phyloP scores from a whole-genome alignment of 2,329 filamentous ascomycete species.

The Mycosphaerella arachidis region DNA sequence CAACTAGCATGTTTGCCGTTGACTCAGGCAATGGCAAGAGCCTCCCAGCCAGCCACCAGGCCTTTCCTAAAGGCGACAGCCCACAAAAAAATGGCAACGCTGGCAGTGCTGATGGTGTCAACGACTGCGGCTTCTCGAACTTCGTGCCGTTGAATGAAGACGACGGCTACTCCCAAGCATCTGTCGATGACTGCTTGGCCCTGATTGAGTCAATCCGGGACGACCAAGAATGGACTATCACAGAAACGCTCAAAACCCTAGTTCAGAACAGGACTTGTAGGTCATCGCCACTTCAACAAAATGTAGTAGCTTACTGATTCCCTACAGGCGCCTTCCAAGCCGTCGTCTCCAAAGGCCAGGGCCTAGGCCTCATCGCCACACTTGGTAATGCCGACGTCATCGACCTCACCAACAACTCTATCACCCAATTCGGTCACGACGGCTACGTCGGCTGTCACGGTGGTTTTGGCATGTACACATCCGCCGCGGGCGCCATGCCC shows the following conservation, averaged over 20 bases:
- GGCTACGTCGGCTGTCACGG: slow-evolving; percentile 5
- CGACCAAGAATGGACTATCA: slow-evolving; percentile 11
- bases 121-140: slow-evolving; percentile 11
- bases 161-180: background rate
- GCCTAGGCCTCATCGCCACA: background rate
- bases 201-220: slow-evolving; percentile 2
- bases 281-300: background rate
- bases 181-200: slow-evolving; percentile 6
- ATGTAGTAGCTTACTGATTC: background rate
- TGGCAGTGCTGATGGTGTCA: slow-evolving; percentile 6
- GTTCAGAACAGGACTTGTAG: slow-evolving; percentile 6
- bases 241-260: background rate
- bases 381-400: slow-evolving; percentile 13
- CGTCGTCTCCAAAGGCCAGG: background rate
- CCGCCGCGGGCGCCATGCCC: slow-evolving; percentile 9
- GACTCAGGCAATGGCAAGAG: background rate
- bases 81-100: slow-evolving; percentile 2
- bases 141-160: slow-evolving; percentile 7
- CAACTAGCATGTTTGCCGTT: background rate
- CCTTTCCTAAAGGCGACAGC: background rate
- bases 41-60: background rate
- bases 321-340: slow-evolving; percentile 9
- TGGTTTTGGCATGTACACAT: slow-evolving; percentile 6
- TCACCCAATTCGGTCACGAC: slow-evolving; percentile 2
- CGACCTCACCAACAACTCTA: slow-evolving; percentile 9